A percentile compares a stretch with the other conserved stretches of the same genome.
phyloP scores from a whole-genome alignment of 441 rosid species.

The Capsella rubella region DNA sequence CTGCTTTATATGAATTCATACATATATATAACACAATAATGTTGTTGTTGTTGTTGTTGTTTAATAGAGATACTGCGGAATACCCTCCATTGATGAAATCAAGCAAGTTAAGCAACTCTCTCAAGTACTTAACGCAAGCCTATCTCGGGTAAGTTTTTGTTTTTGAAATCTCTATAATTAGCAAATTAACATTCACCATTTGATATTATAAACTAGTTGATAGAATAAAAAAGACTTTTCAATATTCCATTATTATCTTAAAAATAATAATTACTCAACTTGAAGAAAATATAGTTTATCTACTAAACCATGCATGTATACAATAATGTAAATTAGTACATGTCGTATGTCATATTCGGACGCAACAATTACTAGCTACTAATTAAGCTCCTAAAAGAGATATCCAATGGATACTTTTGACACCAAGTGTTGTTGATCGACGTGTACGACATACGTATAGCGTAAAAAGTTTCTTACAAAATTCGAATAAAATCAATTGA shows the following conservation, averaged over 20 bases:
- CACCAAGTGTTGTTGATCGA: constrained; percentile 2
- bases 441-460: constrained; percentile 25
- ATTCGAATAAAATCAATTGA: constrained; percentile 35
- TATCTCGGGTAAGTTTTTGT: constrained; percentile 65
- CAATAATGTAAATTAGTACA: neutral
- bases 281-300: neutral
- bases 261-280: neutral
- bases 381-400: neutral
- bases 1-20: too few relatives aligned
- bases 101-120: constrained; percentile 88
- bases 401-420: constrained; percentile 28
- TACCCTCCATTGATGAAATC: constrained; percentile 91
- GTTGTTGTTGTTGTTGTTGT: neutral
- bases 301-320: constrained; percentile 11
- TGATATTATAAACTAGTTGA: neutral
- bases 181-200: neutral
- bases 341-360: constrained; percentile 28
- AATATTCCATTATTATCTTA: neutral
- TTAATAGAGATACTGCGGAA: constrained; percentile 68
- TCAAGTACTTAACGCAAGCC: constrained; percentile 72
- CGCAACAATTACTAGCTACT: constrained; percentile 30
- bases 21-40: too few relatives aligned
- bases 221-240: neutral
- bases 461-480: neutral
- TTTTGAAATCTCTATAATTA: neutral